Percentiles rank a stretch among this genome's conserved stretches.
phyloP scores from a whole-genome alignment of 805 yeast species.

The Candida bentonensis region DNA sequence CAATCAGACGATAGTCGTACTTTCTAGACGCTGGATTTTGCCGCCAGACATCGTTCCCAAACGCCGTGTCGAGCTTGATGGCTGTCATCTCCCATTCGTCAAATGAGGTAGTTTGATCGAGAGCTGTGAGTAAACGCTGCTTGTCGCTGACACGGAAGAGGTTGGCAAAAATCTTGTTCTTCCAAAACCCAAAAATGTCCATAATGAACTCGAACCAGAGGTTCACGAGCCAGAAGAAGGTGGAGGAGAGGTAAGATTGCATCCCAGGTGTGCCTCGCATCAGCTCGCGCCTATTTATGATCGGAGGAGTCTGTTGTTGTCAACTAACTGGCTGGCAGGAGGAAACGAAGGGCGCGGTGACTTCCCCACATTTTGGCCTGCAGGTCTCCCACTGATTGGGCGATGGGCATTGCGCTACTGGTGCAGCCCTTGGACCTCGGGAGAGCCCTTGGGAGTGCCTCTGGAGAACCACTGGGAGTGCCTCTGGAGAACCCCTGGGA shows the following conservation, averaged over 20 bases:
- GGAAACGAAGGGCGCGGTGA: too few relatives aligned
- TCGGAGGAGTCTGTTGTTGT: too few relatives aligned
- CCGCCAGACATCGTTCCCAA: conserved; percentile 36
- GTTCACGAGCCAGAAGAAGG: conserved; percentile 5
- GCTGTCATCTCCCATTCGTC: conserved; percentile 51
- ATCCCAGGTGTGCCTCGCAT: too few relatives aligned
- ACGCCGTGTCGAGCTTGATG: conserved; percentile 28
- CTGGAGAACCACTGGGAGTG: neutral
- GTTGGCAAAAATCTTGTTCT: conserved; percentile 8
- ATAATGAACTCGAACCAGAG: conserved; percentile 9
- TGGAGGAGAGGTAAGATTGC: neutral
- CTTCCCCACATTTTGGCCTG: too few relatives aligned
- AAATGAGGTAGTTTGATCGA: conserved; percentile 35
- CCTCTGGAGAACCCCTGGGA: too few relatives aligned
- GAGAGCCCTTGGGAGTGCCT: neutral
- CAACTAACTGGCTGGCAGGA: too few relatives aligned
- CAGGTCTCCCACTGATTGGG: too few relatives aligned
- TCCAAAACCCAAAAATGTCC: conserved; percentile 17
- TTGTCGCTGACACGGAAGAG: conserved; percentile 12
- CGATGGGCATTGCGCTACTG: too few relatives aligned
- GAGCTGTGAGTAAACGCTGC: conserved; percentile 12
- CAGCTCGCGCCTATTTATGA: too few relatives aligned
- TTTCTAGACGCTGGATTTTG: conserved; percentile 68
- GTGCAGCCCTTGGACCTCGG: too few relatives aligned
- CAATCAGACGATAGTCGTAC: conserved; percentile 73